Conservation (phyloP, 2,329 filamentous ascomycete species). For the Colletotrichum sp. region DNA sequence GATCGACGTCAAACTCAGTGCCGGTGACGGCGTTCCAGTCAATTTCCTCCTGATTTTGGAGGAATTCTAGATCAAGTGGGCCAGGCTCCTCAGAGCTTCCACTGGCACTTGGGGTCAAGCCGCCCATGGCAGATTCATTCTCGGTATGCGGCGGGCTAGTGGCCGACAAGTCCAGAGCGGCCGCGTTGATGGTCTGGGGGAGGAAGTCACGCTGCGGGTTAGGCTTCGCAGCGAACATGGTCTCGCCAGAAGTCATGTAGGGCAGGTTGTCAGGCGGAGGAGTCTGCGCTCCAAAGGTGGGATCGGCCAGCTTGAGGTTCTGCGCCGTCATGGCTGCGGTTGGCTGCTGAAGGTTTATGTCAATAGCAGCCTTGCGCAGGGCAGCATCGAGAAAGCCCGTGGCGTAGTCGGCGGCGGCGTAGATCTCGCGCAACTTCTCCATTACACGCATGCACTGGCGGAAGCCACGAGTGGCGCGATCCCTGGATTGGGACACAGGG, state of each 20-base stretch:
- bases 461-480: constrained; percentile 80
- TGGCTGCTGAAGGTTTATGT: constrained; percentile 50
- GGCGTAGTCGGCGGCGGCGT: constrained; percentile 95
- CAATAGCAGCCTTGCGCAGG: constrained; percentile 84
- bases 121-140: constrained; percentile 39
- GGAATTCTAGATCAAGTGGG: constrained; percentile 51
- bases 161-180: constrained; percentile 37
- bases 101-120: constrained; percentile 50
- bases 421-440: constrained; percentile 85
- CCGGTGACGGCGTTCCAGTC: constrained; percentile 60
- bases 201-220: constrained; percentile 26
- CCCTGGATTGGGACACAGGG: constrained; percentile 72
- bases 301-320: constrained; percentile 29
- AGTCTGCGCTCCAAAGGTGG: constrained; percentile 48
- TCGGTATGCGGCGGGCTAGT: constrained; percentile 52
- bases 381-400: constrained; percentile 93
- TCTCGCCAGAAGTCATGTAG: constrained; percentile 47
- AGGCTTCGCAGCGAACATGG: constrained; percentile 32
- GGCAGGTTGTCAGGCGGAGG: constrained; percentile 59
- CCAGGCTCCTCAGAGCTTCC: constrained; percentile 47
- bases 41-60: constrained; percentile 52
- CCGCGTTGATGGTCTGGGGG: constrained; percentile 42
- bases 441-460: constrained; percentile 93
- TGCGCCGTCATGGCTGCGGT: constrained; percentile 40
- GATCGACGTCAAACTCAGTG: constrained; percentile 62